Evolutionary conservation across 805 yeast genomes (phyloP), one percentile per base, ranked within the genome.

Genomic region (Lipomyces mesembrius): DNA sequence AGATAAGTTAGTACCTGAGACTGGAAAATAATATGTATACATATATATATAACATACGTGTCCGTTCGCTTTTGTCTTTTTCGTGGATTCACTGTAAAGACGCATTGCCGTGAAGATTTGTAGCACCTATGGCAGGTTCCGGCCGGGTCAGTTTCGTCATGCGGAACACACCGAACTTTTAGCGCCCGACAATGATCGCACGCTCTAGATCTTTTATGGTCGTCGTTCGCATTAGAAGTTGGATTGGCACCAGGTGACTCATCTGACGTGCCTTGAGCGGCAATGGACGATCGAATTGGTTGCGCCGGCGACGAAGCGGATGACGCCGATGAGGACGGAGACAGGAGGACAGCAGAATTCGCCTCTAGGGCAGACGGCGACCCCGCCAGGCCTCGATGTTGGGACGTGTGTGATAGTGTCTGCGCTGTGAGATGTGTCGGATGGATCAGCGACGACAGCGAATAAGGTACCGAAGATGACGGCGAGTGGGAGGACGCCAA

Each of bases 141-240:
- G 1, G 81, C 76, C 9, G 87, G 87, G 65, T 88, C 84, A 37
- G 80, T 73, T 0, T 80, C 79, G 74, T 88, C 88, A 0, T 88
- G 81, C 0, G 97, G 95, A 7, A 89, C 86, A 77, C 98, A 92
- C 72, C 89, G 87, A 43, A 92, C 97, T 75, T 92, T 92, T 60
- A 91, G 82, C 0, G 90, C 76, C 73, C 94, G 96, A 75, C 98
- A 92, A 60, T 77, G 73, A 32, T 76, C 76, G 66, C 82, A 79
- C 9, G 82, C 82, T 61, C 75, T 72, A 34, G 74, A 60, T 27
- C 76, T 57, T 57, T 59, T 62, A 57, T 53, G 66, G 53, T 65
- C 69, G 49, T 61, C 67, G 57, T 17, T 52, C 22, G 49, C 11
- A 43, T 7, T 43, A 17, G 49, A 43, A 43, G 49, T n/a, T n/a